A percentile compares a stretch with the other conserved stretches of the same genome.
These are phyloP conservation scores for Collybia mongolica DNA, from an alignment of 768 basidiomycete species.

Conservation along the genomic window DNA sequence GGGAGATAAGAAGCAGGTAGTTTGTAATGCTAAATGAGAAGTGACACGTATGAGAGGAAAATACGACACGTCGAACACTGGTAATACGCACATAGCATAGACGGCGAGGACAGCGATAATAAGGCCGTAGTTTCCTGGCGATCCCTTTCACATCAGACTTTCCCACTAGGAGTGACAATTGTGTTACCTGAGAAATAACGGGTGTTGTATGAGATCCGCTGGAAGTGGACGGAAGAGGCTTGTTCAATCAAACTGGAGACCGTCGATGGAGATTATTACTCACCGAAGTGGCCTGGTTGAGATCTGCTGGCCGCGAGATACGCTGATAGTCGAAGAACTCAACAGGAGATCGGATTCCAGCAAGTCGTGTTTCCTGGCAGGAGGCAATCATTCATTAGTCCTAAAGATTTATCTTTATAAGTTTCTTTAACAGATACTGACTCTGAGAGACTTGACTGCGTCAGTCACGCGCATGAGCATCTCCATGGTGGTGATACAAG, in stretches of 20 bases:
- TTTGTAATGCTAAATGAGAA: constrained; percentile 64
- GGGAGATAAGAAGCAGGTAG: constrained; percentile 75
- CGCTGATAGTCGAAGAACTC: constrained; percentile 88
- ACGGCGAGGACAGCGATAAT: constrained; percentile 77
- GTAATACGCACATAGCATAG: constrained; percentile 68
- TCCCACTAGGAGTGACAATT: constrained; percentile 1
- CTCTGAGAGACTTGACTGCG: constrained; percentile 66
- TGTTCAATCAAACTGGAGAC: background rate
- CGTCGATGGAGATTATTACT: constrained; percentile 20
- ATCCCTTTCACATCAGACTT: no score
- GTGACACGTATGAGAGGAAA: background rate
- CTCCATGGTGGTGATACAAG: constrained; percentile 50
- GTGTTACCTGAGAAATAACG: constrained; percentile 75
- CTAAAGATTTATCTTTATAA: background rate
- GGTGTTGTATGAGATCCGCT: constrained; percentile 95
- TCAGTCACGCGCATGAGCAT: constrained; percentile 63
- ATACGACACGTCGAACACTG: background rate
- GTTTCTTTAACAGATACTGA: constrained; percentile 30
- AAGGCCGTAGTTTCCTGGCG: constrained; percentile 81
- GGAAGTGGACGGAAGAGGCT: background rate
- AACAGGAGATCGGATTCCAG: constrained; percentile 64
- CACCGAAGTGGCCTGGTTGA: constrained; percentile 77
- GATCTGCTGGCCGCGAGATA: constrained; percentile 79
- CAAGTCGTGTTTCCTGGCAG: constrained; percentile 73
- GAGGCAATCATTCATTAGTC: background rate